Evolutionary conservation across 2,329 filamentous ascomycete genomes (phyloP), one percentile per base, ranked within the genome.

Genomic region (Parafenestella ontariensis): DNA sequence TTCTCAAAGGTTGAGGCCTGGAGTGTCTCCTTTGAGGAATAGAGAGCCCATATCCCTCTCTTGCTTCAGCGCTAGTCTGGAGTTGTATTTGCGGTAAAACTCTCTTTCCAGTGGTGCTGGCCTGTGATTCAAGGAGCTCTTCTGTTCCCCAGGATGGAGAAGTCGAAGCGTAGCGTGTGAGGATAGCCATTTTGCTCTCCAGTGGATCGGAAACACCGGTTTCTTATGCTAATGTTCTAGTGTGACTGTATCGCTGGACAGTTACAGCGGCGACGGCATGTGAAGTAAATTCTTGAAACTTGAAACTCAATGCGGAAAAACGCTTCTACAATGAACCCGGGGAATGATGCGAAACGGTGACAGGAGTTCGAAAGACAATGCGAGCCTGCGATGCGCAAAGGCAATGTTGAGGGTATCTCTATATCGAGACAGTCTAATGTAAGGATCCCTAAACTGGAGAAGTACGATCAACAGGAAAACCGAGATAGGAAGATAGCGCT

Each of bases 221-320:
- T 34, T 52, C 28, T 29, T 23, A 51, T 63, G 52, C 62, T 36
- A 51, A 45, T 48, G 24, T 39, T 52, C 17, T 33, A 44, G 47
- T 51, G 44, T 48, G 54, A 58, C 43, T 46, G 49, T 52, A 41
- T 46, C 54, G 52, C 46, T 53, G 33, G 49, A 37, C 18, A 31
- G 49, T 50, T 54, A 60, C 54, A 53, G 48, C 41, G 50, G 42
- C 20, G 31, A n/a, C 45, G 44, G 29, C 21, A 48, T 33, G 36
- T 58, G 46, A 46, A 56, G 47, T 43, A 36, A 50, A 49, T 40
- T 44, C 57, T 56, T 48, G 54, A 46, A 23, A 36, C 36, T 24
- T 59, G 54, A 61, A 64, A 62, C 64, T 49, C 57, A 56, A 56
- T 55, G 57, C 52, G 54, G 37, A 56, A 49, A 47, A 58, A 42